phyloP scores from a whole-genome alignment of 2,329 filamentous ascomycete genomes.

The Botrytis fragariae region DNA sequence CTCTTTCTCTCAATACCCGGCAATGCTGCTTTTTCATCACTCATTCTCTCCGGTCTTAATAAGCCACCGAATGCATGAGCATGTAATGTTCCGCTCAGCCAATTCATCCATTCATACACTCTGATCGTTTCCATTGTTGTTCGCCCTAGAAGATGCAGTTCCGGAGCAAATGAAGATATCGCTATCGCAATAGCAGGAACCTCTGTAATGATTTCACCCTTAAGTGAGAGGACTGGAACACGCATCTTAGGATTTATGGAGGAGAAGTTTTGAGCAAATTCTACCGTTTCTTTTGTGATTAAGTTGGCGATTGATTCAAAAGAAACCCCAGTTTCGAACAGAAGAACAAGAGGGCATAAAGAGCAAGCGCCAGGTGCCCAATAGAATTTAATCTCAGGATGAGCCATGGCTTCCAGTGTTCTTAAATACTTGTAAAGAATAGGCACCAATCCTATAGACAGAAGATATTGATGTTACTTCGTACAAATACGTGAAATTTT shows the following conservation, averaged over 20 bases:
- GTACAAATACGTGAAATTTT: not conserved
- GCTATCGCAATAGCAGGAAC: constrained; percentile 37
- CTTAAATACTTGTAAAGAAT: not conserved
- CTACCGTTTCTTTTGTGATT: constrained; percentile 18
- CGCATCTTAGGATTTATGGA: constrained; percentile 39
- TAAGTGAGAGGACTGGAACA: constrained; percentile 37
- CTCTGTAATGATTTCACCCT: constrained; percentile 39
- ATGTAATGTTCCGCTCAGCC: constrained; percentile 39
- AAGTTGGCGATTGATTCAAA: constrained; percentile 28
- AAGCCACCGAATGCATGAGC: constrained; percentile 34
- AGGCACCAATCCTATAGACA: not conserved
- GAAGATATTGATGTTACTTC: not conserved
- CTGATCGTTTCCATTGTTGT: constrained; percentile 36
- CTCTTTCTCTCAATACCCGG: constrained; percentile 30
- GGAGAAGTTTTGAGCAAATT: constrained; percentile 19
- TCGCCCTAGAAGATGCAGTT: constrained; percentile 36
- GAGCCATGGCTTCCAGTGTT: not conserved
- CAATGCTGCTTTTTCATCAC: constrained; percentile 28
- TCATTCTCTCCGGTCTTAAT: constrained; percentile 34
- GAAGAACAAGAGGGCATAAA: constrained; percentile 38
- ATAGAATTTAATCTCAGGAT: constrained; percentile 33
- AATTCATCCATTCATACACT: constrained; percentile 41
- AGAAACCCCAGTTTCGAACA: constrained; percentile 32
- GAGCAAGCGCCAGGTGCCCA: constrained; percentile 37
- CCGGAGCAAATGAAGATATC: constrained; percentile 33